Base-by-base conservation (phyloP, 805 yeast genomes). In the Yamadazyma kitorensis region DNA sequence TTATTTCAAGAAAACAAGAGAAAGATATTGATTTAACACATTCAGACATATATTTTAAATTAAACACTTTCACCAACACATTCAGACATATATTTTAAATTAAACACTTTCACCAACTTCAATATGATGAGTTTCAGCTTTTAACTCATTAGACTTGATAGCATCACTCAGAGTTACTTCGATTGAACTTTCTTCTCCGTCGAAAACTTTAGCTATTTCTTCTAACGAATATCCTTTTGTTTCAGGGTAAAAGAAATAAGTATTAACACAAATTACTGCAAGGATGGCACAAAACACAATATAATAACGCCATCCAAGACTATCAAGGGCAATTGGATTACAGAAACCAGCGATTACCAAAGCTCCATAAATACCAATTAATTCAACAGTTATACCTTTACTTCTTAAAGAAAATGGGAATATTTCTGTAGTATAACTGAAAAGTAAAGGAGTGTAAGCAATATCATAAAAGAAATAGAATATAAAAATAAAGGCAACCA, bases 201-300 rank as follows among this genome's bases (percentile, higher is more conserved):
- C 64, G 31, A 59, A 57, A 14, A 51, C 54, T 40, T 43, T 43
- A 9, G 61, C 56, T n/a, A 57, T 58, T 33, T 58, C 64, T 36
- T 58, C 63, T 41, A 58, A 51, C 6, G 61, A 51, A 43, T 50
- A 52, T 5, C 64, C 63, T 14, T 51, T 50, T 10, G 64, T 59
- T 36, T 59, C 63, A 7, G 55, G 56, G 37, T 48, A 56, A 28
- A 47, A 41, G 44, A 55, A 48, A 32, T 47, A 45, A 22, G 47
- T 51, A 17, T 39, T 43, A 43, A 64, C 52, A 43, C 52, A 54
- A 23, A 57, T 54, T 19, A 58, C 39, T 7, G 48, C 41, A 30
- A 60, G 48, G 44, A 50, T 61, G 13, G 54, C 52, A 32, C 61
- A 55, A 47, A 45, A 60, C 3, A 45, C 44, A 29, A 45, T 39